A percentile compares a stretch with the other conserved stretches of the same genome.
These are phyloP conservation scores for Trichoderma hamatum DNA, from an alignment of 2,329 filamentous ascomycete species.

Conservation along the genomic window DNA sequence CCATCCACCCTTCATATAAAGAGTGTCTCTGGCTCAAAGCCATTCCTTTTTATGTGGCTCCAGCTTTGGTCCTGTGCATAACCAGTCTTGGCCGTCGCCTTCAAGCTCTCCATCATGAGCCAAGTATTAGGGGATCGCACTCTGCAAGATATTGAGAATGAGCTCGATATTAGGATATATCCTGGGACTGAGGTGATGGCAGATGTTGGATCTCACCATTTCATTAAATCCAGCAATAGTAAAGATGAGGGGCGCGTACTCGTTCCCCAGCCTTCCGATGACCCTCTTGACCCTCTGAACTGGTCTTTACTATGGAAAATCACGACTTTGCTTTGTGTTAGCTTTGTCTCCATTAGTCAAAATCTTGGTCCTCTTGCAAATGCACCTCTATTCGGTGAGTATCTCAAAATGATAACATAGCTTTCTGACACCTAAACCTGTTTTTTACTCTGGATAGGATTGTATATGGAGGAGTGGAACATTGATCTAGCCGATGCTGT, in stretches of 20 bases:
- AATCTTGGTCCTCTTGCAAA: constrained; percentile 17
- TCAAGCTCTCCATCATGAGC: not conserved
- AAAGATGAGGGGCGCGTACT: constrained; percentile 4
- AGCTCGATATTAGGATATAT: constrained; percentile 17
- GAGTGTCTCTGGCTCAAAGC: not conserved
- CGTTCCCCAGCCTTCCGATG: constrained; percentile 16
- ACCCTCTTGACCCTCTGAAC: constrained; percentile 16
- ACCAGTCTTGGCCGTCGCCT: not conserved
- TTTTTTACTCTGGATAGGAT: not conserved
- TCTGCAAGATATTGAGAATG: constrained; percentile 20
- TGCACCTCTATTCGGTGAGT: constrained; percentile 17
- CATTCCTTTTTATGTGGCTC: not conserved
- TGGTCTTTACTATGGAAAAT: constrained; percentile 6
- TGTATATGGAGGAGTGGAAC: constrained; percentile 22
- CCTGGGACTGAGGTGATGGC: constrained; percentile 20
- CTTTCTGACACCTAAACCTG: not conserved
- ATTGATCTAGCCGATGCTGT: constrained; percentile 14
- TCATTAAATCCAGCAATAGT: constrained; percentile 12
- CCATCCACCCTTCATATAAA: not conserved
- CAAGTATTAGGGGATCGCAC: not conserved
- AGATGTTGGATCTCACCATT: constrained; percentile 16
- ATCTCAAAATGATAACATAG: too few relatives aligned
- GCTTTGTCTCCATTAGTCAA: constrained; percentile 14
- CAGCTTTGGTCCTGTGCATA: not conserved
- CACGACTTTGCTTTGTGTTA: not conserved